Percentiles rank a stretch among this genome's conserved stretches.
phyloP scores from a whole-genome alignment of 345 rosid species.

The Nasturtium officinale region DNA sequence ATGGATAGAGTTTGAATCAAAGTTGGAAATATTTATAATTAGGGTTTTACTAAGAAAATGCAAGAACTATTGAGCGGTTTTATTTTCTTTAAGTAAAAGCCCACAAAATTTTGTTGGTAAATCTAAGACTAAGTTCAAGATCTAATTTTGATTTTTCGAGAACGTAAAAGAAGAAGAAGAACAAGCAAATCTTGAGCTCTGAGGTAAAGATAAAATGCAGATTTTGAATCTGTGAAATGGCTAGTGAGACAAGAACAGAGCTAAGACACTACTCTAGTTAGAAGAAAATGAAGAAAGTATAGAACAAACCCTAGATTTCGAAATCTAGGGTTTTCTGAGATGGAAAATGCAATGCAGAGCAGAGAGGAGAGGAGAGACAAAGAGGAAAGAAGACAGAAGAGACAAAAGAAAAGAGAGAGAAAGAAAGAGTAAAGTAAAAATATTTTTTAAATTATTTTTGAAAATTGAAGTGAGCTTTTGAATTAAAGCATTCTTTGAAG shows the following conservation, averaged over 20 bases:
- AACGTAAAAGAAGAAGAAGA: not conserved
- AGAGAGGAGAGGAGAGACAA: constrained; percentile 16
- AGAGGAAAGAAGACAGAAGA: constrained; percentile 27
- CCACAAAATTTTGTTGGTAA: not conserved
- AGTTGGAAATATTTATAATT: constrained; percentile 4
- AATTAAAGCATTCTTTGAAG: constrained; percentile 25
- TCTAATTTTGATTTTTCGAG: constrained; percentile 25
- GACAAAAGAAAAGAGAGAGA: constrained; percentile 27
- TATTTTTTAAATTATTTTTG: not conserved
- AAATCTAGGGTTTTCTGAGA: constrained; percentile 48
- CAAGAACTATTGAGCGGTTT: not conserved
- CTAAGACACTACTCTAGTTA: constrained; percentile 6
- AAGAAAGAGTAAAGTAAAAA: not conserved
- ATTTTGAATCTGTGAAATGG: constrained; percentile 7
- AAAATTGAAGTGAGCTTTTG: constrained; percentile 22
- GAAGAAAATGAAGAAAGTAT: not conserved
- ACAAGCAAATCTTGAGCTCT: constrained; percentile 18
- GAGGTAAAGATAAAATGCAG: constrained; percentile 9
- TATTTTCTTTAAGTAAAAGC: not conserved
- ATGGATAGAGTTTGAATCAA: not conserved
- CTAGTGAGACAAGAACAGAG: not conserved
- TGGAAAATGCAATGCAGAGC: constrained; percentile 35
- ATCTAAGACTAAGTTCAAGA: constrained; percentile 46
- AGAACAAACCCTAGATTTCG: constrained; percentile 30
- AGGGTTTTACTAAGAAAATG: constrained; percentile 22